Base-by-base conservation (phyloP, 306 rosid genomes). In the Sindora glabra region DNA sequence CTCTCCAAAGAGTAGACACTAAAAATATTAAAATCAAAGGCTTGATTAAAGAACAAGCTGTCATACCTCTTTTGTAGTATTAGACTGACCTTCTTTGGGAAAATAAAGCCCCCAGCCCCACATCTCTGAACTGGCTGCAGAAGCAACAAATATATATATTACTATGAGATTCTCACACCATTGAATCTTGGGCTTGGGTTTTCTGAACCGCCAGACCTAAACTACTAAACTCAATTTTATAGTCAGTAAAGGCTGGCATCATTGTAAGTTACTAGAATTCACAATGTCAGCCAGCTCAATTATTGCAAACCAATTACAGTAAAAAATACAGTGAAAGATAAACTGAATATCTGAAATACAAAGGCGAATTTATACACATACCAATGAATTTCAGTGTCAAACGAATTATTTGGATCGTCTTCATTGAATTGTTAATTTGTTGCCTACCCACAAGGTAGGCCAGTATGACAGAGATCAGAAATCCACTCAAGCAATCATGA, bases 401-500 rank as follows among this genome's bases (percentile, higher is more conserved):
- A 29, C 90, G 90, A 62, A 92, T 51, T 67, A 92, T 86, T 73
- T 88, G 85, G 63, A 77, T 56, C 44, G 82, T 59, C 65, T 72
- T 80, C 98, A 88, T 86, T 10, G 96, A 81, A 54, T 50, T 74
- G 58, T 48, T 82, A 40, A 92, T 64, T 61, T 68, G 72, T 32
- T 78, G 80, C 67, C 65, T 80, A 40, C 67, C 77, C 64, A 57
- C 70, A 57, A 92, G 92, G 65, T 85, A 80, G 44, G 95, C 81
- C 65, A 92, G 59, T 62, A 89, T 70, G 68, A 84, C 68, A 23
- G 98, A 80, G 15, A 92, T 70, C 45, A 86, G 71, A 72, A 72
- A 86, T 46, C 98, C 98, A 70, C 59, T 86, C 73, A 92, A 63
- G 75, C 96, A 88, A 74, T 92, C 96, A 68, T 88, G 83, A 42